A percentile compares a stretch with the other conserved stretches of the same genome.
Conservation (phyloP, 2,329 filamentous ascomycete genomes). For the Emergomyces pasteurianus region DNA sequence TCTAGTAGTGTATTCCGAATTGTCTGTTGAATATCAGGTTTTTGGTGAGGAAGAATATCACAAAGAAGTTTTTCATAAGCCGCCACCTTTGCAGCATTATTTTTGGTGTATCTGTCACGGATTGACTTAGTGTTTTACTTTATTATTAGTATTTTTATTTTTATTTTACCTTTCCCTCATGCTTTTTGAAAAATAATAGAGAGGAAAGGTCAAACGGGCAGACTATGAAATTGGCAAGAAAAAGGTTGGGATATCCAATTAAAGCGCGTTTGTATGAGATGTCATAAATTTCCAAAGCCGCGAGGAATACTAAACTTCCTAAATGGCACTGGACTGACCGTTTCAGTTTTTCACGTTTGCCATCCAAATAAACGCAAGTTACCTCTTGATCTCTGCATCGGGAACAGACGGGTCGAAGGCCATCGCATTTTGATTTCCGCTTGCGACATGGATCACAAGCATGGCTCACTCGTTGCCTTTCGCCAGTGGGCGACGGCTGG, state of each 20-base stretch:
- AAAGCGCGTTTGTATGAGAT: not conserved
- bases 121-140: not conserved
- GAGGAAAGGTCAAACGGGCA: not conserved
- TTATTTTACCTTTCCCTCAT: no score
- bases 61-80: slow-evolving; percentile 11
- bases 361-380: slow-evolving; percentile 23
- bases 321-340: not conserved
- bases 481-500: slow-evolving; percentile 1
- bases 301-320: slow-evolving; percentile 3
- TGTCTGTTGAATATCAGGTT: slow-evolving; percentile 7
- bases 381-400: slow-evolving; percentile 20
- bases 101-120: slow-evolving; percentile 8
- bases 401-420: slow-evolving; percentile 20
- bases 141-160: no score
- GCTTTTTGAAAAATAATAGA: not conserved
- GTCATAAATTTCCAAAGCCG: not conserved
- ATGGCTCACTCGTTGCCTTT: slow-evolving; percentile 14
- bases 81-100: slow-evolving; percentile 11
- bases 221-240: not conserved
- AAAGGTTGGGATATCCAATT: not conserved
- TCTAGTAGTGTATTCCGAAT: slow-evolving; percentile 11
- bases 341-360: slow-evolving; percentile 26
- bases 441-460: slow-evolving; percentile 25
- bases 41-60: slow-evolving; percentile 9
- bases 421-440: slow-evolving; percentile 29